Evolutionary conservation across 202 grass and related monocot genomes (phyloP).

Genomic region (Dendrocalamus latiflorus): DNA sequence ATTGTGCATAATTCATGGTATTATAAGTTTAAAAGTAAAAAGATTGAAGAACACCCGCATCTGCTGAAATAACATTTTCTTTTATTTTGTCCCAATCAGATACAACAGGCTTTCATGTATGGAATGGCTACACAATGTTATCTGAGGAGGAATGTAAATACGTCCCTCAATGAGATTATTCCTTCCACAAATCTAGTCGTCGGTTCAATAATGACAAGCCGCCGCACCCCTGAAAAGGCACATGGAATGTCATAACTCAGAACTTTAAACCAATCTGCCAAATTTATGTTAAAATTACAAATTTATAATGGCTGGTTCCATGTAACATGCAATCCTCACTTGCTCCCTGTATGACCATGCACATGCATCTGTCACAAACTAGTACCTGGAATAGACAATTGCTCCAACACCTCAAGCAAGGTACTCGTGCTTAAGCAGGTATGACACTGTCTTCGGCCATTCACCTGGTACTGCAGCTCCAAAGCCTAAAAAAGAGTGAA

Average conservation of each 20-base stretch:
- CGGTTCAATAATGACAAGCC: constrained; percentile 52
- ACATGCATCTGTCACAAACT: constrained; percentile 3
- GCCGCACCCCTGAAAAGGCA: constrained; percentile 46
- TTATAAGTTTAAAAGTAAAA: background rate
- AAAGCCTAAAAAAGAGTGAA: constrained; percentile 36
- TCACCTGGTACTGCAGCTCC: constrained; percentile 55
- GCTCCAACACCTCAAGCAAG: constrained; percentile 44
- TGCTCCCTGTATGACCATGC: background rate
- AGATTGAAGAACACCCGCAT: background rate
- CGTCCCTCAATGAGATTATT: constrained; percentile 64
- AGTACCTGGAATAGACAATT: constrained; percentile 58
- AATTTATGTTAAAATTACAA: background rate
- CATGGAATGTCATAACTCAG: background rate
- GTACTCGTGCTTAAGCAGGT: constrained; percentile 48
- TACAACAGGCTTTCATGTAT: constrained; percentile 51
- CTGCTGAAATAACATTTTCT: constrained; percentile 19
- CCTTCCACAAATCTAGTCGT: constrained; percentile 59
- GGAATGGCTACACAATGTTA: constrained; percentile 55
- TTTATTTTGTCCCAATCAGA: constrained; percentile 43
- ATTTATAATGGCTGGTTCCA: background rate
- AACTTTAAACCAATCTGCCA: background rate
- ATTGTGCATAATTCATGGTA: background rate
- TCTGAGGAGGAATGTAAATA: constrained; percentile 54
- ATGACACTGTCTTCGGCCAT: constrained; percentile 49
- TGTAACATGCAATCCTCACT: constrained; percentile 3